Conservation (phyloP, 78 protist species). For the Tieghemostelium lacteum region DNA sequence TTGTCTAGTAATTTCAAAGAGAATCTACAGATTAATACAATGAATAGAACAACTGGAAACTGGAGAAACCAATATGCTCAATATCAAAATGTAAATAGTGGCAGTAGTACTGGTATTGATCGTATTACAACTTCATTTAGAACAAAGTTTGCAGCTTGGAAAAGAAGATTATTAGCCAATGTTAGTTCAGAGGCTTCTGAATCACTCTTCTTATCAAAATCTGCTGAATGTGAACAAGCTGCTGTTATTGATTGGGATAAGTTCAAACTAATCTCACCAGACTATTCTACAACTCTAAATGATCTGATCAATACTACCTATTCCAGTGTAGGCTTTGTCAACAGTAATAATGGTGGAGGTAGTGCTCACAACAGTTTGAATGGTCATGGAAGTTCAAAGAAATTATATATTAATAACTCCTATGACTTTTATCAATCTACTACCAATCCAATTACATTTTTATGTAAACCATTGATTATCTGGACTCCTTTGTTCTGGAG, state of each 20-base stretch:
- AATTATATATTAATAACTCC: no score
- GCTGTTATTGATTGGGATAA: constrained; percentile 38
- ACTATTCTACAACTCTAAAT: not conserved
- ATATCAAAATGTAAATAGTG: not conserved
- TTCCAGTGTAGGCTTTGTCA: not conserved
- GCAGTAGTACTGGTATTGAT: constrained; percentile 39
- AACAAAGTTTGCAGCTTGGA: constrained; percentile 61
- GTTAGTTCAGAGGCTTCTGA: constrained; percentile 78
- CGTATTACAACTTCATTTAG: constrained; percentile 62
- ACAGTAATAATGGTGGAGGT: not conserved
- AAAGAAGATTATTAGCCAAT: constrained; percentile 48
- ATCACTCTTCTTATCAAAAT: constrained; percentile 45
- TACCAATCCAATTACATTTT: constrained; percentile 32
- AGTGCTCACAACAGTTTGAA: not conserved
- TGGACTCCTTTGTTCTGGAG: constrained; percentile 62
- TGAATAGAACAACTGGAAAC: constrained; percentile 3
- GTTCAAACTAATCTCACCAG: constrained; percentile 9
- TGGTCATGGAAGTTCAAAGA: not conserved
- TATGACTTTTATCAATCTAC: not conserved
- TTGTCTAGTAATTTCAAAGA: constrained; percentile 45
- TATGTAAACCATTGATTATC: constrained; percentile 11
- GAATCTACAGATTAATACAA: not conserved
- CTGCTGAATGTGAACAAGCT: constrained; percentile 34
- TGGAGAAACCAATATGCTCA: constrained; percentile 52
- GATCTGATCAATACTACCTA: constrained; percentile 22